Conservation (phyloP, 2,329 filamentous ascomycete genomes). For the Zasmidium citrigriseum region DNA sequence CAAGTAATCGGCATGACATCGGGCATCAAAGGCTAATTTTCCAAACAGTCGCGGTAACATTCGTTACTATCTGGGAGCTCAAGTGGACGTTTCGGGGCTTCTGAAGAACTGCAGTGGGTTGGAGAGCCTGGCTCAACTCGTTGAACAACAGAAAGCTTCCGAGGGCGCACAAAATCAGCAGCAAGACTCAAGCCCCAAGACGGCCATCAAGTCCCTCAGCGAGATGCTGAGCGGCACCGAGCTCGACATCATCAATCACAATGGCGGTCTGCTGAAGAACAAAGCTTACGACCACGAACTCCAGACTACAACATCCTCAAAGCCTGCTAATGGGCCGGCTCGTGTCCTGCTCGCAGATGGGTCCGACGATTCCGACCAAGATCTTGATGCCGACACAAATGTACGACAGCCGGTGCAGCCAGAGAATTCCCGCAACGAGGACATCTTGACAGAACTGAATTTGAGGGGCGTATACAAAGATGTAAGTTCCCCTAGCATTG, state of each 20-base stretch:
- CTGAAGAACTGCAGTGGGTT: slow-evolving; percentile 67
- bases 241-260: slow-evolving; percentile 10
- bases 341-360: slow-evolving; percentile 18
- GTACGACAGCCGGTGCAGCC: neutral
- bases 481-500: slow-evolving; percentile 7
- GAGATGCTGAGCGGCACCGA: slow-evolving; percentile 15
- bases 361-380: slow-evolving; percentile 12
- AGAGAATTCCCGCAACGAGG: neutral
- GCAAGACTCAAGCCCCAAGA: slow-evolving; percentile 26
- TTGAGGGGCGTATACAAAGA: slow-evolving; percentile 18
- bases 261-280: slow-evolving; percentile 12
- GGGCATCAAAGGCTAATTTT: neutral
- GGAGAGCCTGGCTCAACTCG: slow-evolving; percentile 51
- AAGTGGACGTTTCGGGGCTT: slow-evolving; percentile 69
- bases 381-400: neutral
- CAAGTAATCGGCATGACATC: neutral
- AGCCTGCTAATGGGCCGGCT: neutral
- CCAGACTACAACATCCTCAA: neutral
- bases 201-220: slow-evolving; percentile 13
- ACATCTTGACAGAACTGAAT: slow-evolving; percentile 6
- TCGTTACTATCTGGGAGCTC: slow-evolving; percentile 70
- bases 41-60: slow-evolving; percentile 61
- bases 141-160: slow-evolving; percentile 2
- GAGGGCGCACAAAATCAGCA: neutral
- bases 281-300: slow-evolving; percentile 10